Base-by-base conservation (phyloP, 495 filamentous ascomycete species). In the Achaetomiella virescens region DNA sequence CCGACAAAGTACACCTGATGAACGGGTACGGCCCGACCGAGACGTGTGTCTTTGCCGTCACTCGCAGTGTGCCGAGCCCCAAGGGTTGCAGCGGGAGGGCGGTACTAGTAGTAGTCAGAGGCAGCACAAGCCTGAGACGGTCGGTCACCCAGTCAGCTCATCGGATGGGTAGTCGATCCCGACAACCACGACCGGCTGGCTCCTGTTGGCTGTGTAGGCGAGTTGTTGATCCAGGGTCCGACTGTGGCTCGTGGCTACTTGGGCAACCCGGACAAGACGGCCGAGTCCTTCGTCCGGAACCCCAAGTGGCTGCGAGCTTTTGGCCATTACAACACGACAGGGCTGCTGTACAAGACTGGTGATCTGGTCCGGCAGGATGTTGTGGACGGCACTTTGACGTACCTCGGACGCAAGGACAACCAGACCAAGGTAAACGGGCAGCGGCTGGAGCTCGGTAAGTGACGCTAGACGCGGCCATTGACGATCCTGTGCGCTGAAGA, bases 151-250 rank as follows among this genome's bases (percentile, higher is more conserved):
- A n/a, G n/a, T n/a, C n/a, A n/a, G n/a, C n/a, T n/a, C 43, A 40
- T 61, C 2, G 41, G 54, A 0, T 55, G 84, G 84, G 18, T 84
- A 76, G 33, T 89, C 73, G 68, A 86, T 85, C 50, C 73, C 83
- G 18, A 67, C 64, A 11, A 84, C 80, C 43, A 76, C 70, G 6
- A 81, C 77, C 11, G 71, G 1, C 80, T 86, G 1, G 79, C 85
- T 5, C 68, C 88, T 12, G 75, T 85, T 9, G 90, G 90, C 3
- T 78, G 79, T 11, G 71, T 88, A 25, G 90, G 90, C 7, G 90
- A 95, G 64, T 78, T 95, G 6, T 85, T 85, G 58, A 79, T 93
- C 21, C 84, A 84, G 22, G 90, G 90, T 0, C 70, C 75, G 0
- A 47, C 66, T 2, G 42, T 80, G 1, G 66, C 56, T 0, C n/a